A percentile compares a stretch with the other conserved stretches of the same genome.
These are phyloP conservation scores for Curvularia verruculosa DNA, from an alignment of 2,329 filamentous ascomycete species.

Conservation along the genomic window DNA sequence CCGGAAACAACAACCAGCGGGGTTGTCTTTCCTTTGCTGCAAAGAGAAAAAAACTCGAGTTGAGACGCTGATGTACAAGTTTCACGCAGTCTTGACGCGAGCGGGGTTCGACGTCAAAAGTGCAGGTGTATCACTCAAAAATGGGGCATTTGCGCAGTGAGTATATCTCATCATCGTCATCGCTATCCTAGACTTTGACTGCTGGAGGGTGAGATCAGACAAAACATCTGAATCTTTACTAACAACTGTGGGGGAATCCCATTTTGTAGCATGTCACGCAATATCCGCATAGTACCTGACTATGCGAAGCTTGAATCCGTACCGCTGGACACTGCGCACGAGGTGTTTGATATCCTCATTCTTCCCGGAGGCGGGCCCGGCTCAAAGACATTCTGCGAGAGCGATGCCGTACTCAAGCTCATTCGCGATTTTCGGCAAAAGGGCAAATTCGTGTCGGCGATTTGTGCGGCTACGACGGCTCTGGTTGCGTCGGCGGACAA, in stretches of 20 bases:
- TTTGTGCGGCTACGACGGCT: slow-evolving; percentile 50
- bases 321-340: slow-evolving; percentile 19
- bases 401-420: slow-evolving; percentile 33
- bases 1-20: too few relatives aligned
- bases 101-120: slow-evolving; percentile 48
- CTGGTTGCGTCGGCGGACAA: slow-evolving; percentile 38
- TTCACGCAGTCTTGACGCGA: slow-evolving; percentile 42
- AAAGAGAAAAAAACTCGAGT: neutral
- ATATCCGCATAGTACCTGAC: slow-evolving; percentile 48
- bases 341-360: slow-evolving; percentile 43
- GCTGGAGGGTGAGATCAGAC: too few relatives aligned
- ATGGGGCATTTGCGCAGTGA: slow-evolving; percentile 40
- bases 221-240: neutral
- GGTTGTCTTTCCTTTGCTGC: too few relatives aligned
- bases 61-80: neutral
- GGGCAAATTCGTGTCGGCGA: slow-evolving; percentile 45
- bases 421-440: slow-evolving; percentile 37
- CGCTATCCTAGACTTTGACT: neutral
- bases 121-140: slow-evolving; percentile 44
- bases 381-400: slow-evolving; percentile 43
- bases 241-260: neutral
- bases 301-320: slow-evolving; percentile 28
- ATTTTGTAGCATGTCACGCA: slow-evolving; percentile 44
- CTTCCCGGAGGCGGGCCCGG: slow-evolving; percentile 49
- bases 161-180: neutral